Conservation (phyloP, 1,139 yeast genomes). For the Trichomonascaceae sp. region DNA sequence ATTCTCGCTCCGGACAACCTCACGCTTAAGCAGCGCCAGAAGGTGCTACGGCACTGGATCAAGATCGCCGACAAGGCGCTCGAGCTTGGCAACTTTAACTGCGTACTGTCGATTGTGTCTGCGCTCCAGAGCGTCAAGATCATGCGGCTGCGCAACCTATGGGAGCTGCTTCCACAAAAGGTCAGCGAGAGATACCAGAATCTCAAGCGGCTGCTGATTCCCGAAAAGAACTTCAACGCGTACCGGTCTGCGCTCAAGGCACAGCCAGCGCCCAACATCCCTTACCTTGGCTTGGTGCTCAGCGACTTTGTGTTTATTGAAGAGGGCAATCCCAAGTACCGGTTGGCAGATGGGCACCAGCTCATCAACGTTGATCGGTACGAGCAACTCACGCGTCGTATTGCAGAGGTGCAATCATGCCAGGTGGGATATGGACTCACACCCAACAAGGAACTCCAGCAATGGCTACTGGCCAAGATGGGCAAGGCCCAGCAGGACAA, state of each 20-base stretch:
- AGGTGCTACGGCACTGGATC: conserved; percentile 65
- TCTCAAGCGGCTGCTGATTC: conserved; percentile 61
- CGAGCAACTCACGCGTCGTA: conserved; percentile 55
- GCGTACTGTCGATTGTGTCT: conserved; percentile 78
- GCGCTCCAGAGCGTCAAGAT: conserved; percentile 73
- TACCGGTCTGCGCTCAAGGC: conserved; percentile 60
- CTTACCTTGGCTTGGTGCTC: conserved; percentile 70
- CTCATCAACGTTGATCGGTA: conserved; percentile 77
- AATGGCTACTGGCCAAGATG: conserved; percentile 26
- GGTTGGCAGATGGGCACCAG: conserved; percentile 23
- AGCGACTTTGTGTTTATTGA: conserved; percentile 81
- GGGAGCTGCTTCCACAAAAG: conserved; percentile 55
- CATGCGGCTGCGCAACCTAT: conserved; percentile 50
- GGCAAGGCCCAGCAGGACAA: conserved; percentile 20
- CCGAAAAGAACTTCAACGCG: conserved; percentile 67
- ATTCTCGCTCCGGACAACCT: conserved; percentile 31
- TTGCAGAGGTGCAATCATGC: conserved; percentile 66
- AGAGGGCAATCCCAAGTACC: conserved; percentile 66
- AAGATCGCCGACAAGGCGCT: conserved; percentile 73
- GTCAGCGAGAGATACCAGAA: conserved; percentile 53
- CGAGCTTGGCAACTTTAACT: conserved; percentile 70
- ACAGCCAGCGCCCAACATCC: conserved; percentile 60
- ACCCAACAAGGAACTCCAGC: conserved; percentile 18
- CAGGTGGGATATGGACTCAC: conserved; percentile 43
- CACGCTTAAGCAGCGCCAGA: conserved; percentile 36